These are phyloP conservation scores for Pyronema domesticum DNA, from an alignment of 495 filamentous ascomycete genomes.

Conservation along the genomic window DNA sequence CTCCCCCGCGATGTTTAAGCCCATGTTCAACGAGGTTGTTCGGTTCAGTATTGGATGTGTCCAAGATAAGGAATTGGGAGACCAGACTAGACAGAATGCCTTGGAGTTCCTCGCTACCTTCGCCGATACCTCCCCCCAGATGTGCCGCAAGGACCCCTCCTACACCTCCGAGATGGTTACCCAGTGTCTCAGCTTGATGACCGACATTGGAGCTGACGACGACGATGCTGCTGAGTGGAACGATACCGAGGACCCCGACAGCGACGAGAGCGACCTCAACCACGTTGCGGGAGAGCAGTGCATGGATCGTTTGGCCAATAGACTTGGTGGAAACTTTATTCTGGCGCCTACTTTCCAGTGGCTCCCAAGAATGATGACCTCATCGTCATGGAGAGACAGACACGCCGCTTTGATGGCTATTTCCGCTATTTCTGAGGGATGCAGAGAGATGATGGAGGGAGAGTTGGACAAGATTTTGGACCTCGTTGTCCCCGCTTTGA, in stretches of 20 bases:
- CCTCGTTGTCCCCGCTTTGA: constrained; percentile 80
- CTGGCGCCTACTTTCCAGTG: constrained; percentile 88
- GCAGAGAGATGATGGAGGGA: constrained; percentile 84
- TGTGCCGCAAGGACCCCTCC: constrained; percentile 80
- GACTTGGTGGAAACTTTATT: constrained; percentile 72
- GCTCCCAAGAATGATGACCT: constrained; percentile 96
- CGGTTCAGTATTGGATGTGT: constrained; percentile 82
- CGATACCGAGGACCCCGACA: constrained; percentile 77
- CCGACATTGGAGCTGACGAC: constrained; percentile 89
- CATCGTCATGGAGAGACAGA: constrained; percentile 82
- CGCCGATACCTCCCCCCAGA: constrained; percentile 77
- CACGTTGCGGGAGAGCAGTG: constrained; percentile 97
- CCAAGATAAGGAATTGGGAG: constrained; percentile 82
- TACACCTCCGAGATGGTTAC: constrained; percentile 96
- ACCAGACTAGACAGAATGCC: constrained; percentile 82
- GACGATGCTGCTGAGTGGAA: constrained; percentile 94
- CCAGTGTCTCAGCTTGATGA: constrained; percentile 96
- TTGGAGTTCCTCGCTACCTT: constrained; percentile 97
- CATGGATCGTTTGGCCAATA: constrained; percentile 96
- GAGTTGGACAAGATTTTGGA: constrained; percentile 88
- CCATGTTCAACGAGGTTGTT: constrained; percentile 73
- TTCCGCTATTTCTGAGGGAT: constrained; percentile 96
- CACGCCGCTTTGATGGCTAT: constrained; percentile 98
- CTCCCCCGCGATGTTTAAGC: constrained; percentile 91
- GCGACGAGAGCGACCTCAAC: constrained; percentile 91